These are phyloP conservation scores for Trichothecium sympodiale DNA, from an alignment of 2,329 filamentous ascomycete genomes.

Conservation along the genomic window DNA sequence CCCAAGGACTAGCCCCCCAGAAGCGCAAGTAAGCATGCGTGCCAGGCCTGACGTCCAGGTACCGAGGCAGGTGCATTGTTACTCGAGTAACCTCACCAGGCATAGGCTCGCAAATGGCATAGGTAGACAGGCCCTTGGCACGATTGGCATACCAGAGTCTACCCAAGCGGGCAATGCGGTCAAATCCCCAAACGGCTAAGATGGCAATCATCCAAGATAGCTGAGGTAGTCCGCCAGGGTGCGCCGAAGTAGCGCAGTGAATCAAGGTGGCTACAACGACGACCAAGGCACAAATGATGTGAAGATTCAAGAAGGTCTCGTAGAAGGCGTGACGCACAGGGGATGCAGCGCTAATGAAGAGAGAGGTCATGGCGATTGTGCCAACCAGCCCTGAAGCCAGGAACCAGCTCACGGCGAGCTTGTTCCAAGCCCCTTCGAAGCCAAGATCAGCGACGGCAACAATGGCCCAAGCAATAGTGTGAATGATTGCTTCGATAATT, in stretches of 20 bases:
- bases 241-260: constrained; percentile 58
- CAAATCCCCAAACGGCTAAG: constrained; percentile 65
- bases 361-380: constrained; percentile 47
- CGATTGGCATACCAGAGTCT: constrained; percentile 58
- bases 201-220: constrained; percentile 64
- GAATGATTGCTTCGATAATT: constrained; percentile 54
- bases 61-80: constrained; percentile 57
- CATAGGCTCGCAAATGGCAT: constrained; percentile 55
- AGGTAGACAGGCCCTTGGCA: constrained; percentile 46
- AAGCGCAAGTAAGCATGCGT: constrained; percentile 69
- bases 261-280: constrained; percentile 64
- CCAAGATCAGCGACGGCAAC: constrained; percentile 58
- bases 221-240: constrained; percentile 58
- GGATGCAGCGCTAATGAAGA: constrained; percentile 62
- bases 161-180: constrained; percentile 53
- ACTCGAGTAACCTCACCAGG: constrained; percentile 60
- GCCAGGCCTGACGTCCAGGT: constrained; percentile 55
- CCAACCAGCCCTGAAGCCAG: constrained; percentile 54
- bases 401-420: constrained; percentile 48
- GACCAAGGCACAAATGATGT: constrained; percentile 64
- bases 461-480: constrained; percentile 63
- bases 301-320: constrained; percentile 84
- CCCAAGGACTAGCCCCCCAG: constrained; percentile 53
- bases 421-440: constrained; percentile 43
- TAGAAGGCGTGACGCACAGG: constrained; percentile 90